Base-by-base conservation (phyloP, 306 rosid genomes). In the Glycine tomentella region DNA sequence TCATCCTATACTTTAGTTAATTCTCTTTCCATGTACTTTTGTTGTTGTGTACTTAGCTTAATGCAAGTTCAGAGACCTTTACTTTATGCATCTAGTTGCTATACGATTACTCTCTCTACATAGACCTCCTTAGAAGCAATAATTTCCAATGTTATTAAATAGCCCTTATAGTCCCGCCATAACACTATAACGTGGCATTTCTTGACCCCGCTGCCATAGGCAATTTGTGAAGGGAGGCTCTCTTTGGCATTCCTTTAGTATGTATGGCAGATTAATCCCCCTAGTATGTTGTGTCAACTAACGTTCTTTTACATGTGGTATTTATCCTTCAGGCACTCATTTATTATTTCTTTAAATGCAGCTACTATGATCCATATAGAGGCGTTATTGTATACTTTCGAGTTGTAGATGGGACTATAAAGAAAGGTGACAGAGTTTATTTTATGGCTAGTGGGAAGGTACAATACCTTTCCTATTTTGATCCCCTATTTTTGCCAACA, bases 371-470 rank as follows among this genome's bases (percentile, higher is more conserved):
- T 81, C 90, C 98, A 56, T 94, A 94, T 31, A 86, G 98, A 82
- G 98, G 98, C 45, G 97, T 92, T 53, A 88, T 95, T 58, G 98
- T 95, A 81, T 95, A 95, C 76, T 95, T 95, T 82, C 87, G 98
- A 59, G 90, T 92, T 59, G 87, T 92, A 83, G 98, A 95, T 88
- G 98, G 98, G 71, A 84, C 84, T 61, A 87, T 95, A 53, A 95
- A 90, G 92, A 95, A 91, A 90, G 98, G 98, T 3, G 98, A 95
- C 84, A 85, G 97, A 70, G 87, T 95, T 76, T 83, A 80, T 82
- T 95, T 95, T 79, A 95, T 95, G 97, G 98, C 98, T 45, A 95
- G 97, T 84, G 84, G 73, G 74, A 92, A 95, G 96, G 97, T 93
- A 80, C 64, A 77, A 81, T 63, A 66, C 68, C 80, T 55, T 84